Percentiles rank a stretch among this genome's conserved stretches.
Conservation (phyloP, 2,329 filamentous ascomycete species). For the Fusarium sp. region DNA sequence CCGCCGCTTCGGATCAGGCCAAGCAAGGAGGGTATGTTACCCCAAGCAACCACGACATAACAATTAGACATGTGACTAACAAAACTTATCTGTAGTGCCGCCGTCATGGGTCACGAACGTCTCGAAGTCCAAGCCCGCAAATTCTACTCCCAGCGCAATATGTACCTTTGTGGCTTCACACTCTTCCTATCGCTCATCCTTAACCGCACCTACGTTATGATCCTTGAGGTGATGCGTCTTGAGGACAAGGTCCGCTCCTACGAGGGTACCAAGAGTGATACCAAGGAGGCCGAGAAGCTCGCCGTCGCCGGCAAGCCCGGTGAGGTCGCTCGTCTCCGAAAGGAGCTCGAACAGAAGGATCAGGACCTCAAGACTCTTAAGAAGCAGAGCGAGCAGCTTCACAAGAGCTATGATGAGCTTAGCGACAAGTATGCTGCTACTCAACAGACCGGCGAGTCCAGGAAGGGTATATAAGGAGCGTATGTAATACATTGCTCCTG, state of each 20-base stretch:
- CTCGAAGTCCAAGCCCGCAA: slow-evolving; percentile 99
- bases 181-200: slow-evolving; percentile 98
- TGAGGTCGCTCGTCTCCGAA: slow-evolving; percentile 76
- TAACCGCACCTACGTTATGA: slow-evolving; percentile 99
- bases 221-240: slow-evolving; percentile 88
- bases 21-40: slow-evolving; percentile 59
- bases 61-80: slow-evolving; percentile 34
- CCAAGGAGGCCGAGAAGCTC: slow-evolving; percentile 78
- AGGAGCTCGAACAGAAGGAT: slow-evolving; percentile 82
- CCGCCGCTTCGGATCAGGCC: slow-evolving; percentile 72
- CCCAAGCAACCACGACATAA: background rate
- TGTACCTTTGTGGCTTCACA: slow-evolving; percentile 99
- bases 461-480: slow-evolving; percentile 66
- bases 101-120: slow-evolving; percentile 89
- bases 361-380: slow-evolving; percentile 86
- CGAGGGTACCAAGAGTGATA: slow-evolving; percentile 67
- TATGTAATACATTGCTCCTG: background rate
- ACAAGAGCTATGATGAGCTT: slow-evolving; percentile 85
- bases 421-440: slow-evolving; percentile 81
- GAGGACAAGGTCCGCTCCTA: slow-evolving; percentile 91
- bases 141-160: slow-evolving; percentile 99
- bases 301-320: slow-evolving; percentile 78
- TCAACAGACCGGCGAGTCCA: slow-evolving; percentile 60
- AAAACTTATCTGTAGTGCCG: slow-evolving; percentile 55
- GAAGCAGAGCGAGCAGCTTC: slow-evolving; percentile 89